Conservation (phyloP, 345 rosid genomes). For the Salix arbutifolia region DNA sequence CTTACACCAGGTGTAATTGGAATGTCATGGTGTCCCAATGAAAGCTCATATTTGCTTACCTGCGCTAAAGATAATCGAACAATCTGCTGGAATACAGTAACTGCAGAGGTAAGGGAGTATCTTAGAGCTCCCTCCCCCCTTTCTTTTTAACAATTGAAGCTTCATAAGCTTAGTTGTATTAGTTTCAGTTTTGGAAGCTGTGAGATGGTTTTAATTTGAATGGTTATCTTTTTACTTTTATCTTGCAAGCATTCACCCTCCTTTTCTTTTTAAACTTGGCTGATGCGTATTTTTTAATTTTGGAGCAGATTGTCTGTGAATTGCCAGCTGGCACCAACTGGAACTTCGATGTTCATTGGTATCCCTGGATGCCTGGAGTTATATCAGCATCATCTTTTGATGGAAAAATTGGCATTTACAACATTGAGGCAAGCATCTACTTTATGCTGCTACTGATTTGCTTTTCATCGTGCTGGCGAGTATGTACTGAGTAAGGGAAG, state of each 20-base stretch:
- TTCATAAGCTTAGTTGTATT: neutral
- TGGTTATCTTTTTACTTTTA: neutral
- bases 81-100: constrained; percentile 92
- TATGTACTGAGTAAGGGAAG: neutral
- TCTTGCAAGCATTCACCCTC: neutral
- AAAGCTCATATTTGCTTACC: constrained; percentile 88
- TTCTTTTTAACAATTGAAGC: neutral
- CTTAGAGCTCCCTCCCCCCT: neutral
- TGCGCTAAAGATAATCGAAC: constrained; percentile 98
- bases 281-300: neutral
- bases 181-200: neutral
- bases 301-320: constrained; percentile 72
- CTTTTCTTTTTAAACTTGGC: neutral
- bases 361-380: constrained; percentile 89
- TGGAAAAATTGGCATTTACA: constrained; percentile 89
- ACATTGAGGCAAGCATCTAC: constrained; percentile 66
- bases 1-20: constrained; percentile 84
- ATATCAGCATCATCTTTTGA: constrained; percentile 97
- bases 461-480: neutral
- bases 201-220: neutral
- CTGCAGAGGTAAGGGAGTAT: constrained; percentile 62
- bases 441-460: neutral
- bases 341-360: constrained; percentile 99
- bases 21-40: constrained; percentile 98
- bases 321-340: constrained; percentile 93